A percentile compares a stretch with the other conserved stretches of the same genome.
Conservation (phyloP, 2,329 filamentous ascomycete species). For the Catunica adiposa region DNA sequence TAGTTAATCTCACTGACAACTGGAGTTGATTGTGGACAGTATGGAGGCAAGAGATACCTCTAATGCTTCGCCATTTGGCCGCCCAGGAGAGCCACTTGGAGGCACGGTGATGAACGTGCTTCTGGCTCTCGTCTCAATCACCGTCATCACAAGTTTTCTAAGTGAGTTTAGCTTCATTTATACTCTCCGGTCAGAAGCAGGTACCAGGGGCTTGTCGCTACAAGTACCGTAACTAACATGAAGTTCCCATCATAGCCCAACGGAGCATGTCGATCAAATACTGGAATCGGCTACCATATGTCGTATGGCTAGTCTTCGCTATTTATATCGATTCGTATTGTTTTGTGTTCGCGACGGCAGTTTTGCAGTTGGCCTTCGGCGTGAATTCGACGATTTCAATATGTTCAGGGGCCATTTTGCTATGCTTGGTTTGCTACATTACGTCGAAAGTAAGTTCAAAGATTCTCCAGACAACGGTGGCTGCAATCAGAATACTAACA, state of each 20-base stretch:
- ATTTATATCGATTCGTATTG: slow-evolving; percentile 44
- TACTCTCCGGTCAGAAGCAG: too few relatives aligned
- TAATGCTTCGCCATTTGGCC: slow-evolving; percentile 1
- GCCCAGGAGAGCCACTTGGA: slow-evolving; percentile 18
- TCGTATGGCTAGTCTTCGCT: slow-evolving; percentile 35
- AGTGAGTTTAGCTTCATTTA: too few relatives aligned
- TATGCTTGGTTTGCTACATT: slow-evolving; percentile 46
- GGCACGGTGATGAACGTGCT: slow-evolving; percentile 24
- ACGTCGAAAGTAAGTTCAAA: slow-evolving; percentile 38
- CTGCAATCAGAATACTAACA: too few relatives aligned
- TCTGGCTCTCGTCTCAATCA: slow-evolving; percentile 22
- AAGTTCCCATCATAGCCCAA: neutral
- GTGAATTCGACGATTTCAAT: slow-evolving; percentile 33
- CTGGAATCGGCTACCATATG: slow-evolving; percentile 22
- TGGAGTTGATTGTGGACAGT: neutral
- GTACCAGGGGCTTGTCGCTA: too few relatives aligned
- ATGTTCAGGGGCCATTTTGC: slow-evolving; percentile 41
- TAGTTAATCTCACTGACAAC: too few relatives aligned
- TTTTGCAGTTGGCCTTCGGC: slow-evolving; percentile 40
- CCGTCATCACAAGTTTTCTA: slow-evolving; percentile 23
- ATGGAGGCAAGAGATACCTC: neutral
- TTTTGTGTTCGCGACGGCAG: slow-evolving; percentile 40
- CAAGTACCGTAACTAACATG: too few relatives aligned
- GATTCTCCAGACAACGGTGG: too few relatives aligned
- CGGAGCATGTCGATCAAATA: slow-evolving; percentile 14